A percentile compares a stretch with the other conserved stretches of the same genome.
phyloP scores from a whole-genome alignment of 208 protist genomes.

The Blastocrithidia nonstop region DNA sequence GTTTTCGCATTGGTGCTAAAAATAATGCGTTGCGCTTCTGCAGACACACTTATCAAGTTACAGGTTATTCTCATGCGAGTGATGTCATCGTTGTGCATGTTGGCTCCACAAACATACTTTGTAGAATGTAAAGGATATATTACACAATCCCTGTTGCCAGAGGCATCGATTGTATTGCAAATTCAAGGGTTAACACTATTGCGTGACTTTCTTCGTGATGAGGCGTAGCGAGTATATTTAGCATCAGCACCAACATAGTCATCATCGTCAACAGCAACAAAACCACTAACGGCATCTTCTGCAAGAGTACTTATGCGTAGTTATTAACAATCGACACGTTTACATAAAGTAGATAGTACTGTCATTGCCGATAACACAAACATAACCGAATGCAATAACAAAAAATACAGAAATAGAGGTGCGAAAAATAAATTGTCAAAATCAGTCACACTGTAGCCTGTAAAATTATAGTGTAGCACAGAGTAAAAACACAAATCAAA shows the following conservation, averaged over 20 bases:
- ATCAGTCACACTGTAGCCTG: background rate
- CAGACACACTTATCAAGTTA: constrained; percentile 10
- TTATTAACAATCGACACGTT: too few species aligned
- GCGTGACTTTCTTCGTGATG: constrained; percentile 68
- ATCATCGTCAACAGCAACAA: too few species aligned
- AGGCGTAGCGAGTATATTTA: constrained; percentile 48
- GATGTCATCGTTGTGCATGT: constrained; percentile 61
- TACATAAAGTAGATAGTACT: too few species aligned
- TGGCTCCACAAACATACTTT: constrained; percentile 59
- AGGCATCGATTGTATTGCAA: constrained; percentile 23
- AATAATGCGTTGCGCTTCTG: background rate
- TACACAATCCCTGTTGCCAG: constrained; percentile 15
- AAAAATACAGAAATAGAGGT: background rate
- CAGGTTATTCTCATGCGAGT: constrained; percentile 53
- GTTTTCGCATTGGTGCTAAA: background rate
- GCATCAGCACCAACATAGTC: constrained; percentile 8
- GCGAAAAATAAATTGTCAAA: background rate
- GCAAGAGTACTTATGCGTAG: too few species aligned
- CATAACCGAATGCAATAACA: background rate
- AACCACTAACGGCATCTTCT: too few species aligned
- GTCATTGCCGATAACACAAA: constrained; percentile 4
- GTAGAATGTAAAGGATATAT: constrained; percentile 23
- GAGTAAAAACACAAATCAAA: too few species aligned
- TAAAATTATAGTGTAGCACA: too few species aligned
- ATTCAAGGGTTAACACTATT: constrained; percentile 59